Conservation (phyloP, 768 basidiomycete species). For the Fibroporia radiculosa region DNA sequence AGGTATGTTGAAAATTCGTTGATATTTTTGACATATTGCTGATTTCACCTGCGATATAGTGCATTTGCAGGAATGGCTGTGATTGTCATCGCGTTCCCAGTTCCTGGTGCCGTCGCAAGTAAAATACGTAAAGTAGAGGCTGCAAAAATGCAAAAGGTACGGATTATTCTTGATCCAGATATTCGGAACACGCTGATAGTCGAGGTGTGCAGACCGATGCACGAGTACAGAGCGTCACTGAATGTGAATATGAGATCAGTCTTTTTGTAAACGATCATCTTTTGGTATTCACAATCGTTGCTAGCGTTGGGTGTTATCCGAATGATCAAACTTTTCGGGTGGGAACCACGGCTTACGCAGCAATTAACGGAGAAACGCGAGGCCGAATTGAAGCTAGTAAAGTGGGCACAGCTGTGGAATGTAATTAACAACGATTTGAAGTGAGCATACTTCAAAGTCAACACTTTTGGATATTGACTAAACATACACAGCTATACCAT, state of each 20-base stretch:
- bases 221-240: slow-evolving; percentile 36
- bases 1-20: slow-evolving; percentile 22
- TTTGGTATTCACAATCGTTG: neutral
- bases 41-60: slow-evolving; percentile 4
- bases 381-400: slow-evolving; percentile 49
- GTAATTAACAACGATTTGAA: slow-evolving; percentile 38
- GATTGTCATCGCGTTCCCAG: slow-evolving; percentile 31
- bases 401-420: slow-evolving; percentile 44
- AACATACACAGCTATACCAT: slow-evolving; percentile 39
- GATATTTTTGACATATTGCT: slow-evolving; percentile 8
- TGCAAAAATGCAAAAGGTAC: slow-evolving; percentile 34
- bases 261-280: slow-evolving; percentile 6
- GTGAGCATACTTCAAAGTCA: slow-evolving; percentile 20
- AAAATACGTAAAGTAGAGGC: slow-evolving; percentile 26
- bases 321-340: slow-evolving; percentile 43
- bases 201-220: slow-evolving; percentile 30
- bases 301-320: slow-evolving; percentile 30
- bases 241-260: slow-evolving; percentile 20
- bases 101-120: slow-evolving; percentile 35
- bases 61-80: slow-evolving; percentile 34
- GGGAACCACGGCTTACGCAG: slow-evolving; percentile 39
- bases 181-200: neutral
- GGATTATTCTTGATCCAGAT: too few relatives aligned
- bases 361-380: slow-evolving; percentile 50
- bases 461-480: neutral